Percentiles rank a stretch among this genome's conserved stretches.
phyloP scores from a whole-genome alignment of 805 yeast species.

The Metschnikowia matae region DNA sequence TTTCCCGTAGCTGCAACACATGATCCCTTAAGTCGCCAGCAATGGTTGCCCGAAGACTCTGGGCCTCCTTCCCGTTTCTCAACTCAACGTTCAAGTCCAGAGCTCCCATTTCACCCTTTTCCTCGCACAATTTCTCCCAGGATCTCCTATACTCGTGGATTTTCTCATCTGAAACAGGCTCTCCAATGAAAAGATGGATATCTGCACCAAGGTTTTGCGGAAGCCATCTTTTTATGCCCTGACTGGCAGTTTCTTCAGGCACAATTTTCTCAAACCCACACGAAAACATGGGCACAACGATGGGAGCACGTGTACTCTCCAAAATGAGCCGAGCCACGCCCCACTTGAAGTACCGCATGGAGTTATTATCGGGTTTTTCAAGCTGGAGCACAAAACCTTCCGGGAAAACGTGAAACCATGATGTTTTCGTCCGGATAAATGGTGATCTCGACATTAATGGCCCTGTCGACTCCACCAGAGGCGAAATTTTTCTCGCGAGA shows the following conservation, averaged over 20 bases:
- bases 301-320: constrained; percentile 80
- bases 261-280: constrained; percentile 83
- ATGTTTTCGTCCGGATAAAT: constrained; percentile 56
- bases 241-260: constrained; percentile 66
- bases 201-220: constrained; percentile 66
- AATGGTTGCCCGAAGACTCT: constrained; percentile 60
- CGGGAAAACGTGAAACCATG: constrained; percentile 94
- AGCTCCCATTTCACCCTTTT: constrained; percentile 51
- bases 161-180: constrained; percentile 55
- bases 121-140: constrained; percentile 64
- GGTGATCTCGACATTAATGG: constrained; percentile 43
- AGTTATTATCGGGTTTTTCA: constrained; percentile 70
- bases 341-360: constrained; percentile 96
- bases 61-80: constrained; percentile 60
- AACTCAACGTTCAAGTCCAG: constrained; percentile 59
- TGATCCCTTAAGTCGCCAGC: constrained; percentile 65
- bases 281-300: constrained; percentile 80
- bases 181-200: constrained; percentile 67
- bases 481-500: constrained; percentile 21
- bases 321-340: constrained; percentile 81
- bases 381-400: constrained; percentile 91
- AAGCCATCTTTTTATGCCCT: constrained; percentile 51
- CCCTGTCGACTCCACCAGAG: constrained; percentile 27
- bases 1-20: constrained; percentile 46
- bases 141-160: constrained; percentile 59